phyloP scores from a whole-genome alignment of 2,329 filamentous ascomycete species.

The Neoascochyta sp. region DNA sequence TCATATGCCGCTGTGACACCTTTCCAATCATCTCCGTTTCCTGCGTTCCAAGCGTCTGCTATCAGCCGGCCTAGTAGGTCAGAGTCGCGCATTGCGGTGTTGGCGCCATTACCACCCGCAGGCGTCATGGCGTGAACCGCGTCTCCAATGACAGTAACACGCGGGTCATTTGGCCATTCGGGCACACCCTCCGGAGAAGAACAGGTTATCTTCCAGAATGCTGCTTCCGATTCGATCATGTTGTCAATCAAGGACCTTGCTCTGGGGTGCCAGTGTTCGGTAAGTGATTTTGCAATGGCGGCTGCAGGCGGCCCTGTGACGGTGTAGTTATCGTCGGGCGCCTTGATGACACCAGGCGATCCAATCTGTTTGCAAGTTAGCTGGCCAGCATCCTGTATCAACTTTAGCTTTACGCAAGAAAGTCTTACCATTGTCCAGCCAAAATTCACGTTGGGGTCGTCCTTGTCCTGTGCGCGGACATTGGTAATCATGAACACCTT shows the following conservation, averaged over 20 bases:
- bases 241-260: conserved; percentile 57
- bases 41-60: conserved; percentile 22
- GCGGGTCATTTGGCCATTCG: conserved; percentile 56
- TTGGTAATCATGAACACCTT: conserved; percentile 60
- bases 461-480: conserved; percentile 57
- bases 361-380: too few relatives aligned
- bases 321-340: conserved; percentile 58
- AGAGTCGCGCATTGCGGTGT: conserved; percentile 45
- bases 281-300: conserved; percentile 54
- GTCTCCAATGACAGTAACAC: conserved; percentile 48
- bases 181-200: conserved; percentile 59
- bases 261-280: conserved; percentile 54
- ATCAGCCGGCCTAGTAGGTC: conserved; percentile 41
- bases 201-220: conserved; percentile 66
- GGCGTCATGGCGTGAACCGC: conserved; percentile 48
- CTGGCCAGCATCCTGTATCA: too few relatives aligned
- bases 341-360: conserved; percentile 54
- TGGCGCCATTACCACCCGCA: conserved; percentile 46
- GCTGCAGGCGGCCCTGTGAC: conserved; percentile 57
- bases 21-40: conserved; percentile 21
- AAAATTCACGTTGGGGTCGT: conserved; percentile 55
- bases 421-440: conserved; percentile 69
- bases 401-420: too few relatives aligned
- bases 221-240: conserved; percentile 55
- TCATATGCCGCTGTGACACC: conserved; percentile 39